phyloP scores from a whole-genome alignment of 179 eudicot species.

The Silene vulgaris region DNA sequence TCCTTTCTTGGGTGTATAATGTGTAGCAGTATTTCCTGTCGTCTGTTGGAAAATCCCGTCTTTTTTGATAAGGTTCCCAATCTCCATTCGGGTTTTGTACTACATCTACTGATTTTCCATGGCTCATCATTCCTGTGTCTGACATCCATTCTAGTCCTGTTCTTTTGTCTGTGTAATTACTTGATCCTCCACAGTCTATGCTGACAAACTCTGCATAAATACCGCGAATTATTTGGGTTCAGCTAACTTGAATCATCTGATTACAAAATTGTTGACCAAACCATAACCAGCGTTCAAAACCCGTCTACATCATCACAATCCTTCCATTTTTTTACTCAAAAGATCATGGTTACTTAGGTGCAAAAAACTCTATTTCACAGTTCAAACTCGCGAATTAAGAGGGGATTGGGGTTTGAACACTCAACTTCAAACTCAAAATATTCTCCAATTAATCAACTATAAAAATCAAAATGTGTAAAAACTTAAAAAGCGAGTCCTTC shows the following conservation, averaged over 20 bases:
- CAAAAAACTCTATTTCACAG: no score
- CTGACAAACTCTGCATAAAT: conserved; percentile 79
- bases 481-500: no score
- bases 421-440: no score
- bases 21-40: conserved; percentile 69
- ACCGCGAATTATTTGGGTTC: not conserved
- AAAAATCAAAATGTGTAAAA: no score
- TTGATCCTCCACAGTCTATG: conserved; percentile 84
- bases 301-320: no score
- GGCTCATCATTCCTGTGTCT: conserved; percentile 45
- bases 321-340: no score
- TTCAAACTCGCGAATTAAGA: no score
- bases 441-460: no score
- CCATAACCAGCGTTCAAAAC: no score
- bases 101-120: conserved; percentile 43
- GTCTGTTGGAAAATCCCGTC: conserved; percentile 79
- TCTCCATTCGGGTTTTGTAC: conserved; percentile 31
- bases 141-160: conserved; percentile 74
- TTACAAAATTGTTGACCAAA: no score
- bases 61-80: conserved; percentile 42
- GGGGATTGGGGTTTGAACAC: no score
- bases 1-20: conserved; percentile 54
- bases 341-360: no score
- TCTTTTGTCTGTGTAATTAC: conserved; percentile 58
- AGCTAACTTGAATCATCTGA: not conserved